These are phyloP conservation scores for Malassezia dermatis DNA, from an alignment of 1,284 basidiomycete genomes.

Conservation along the genomic window DNA sequence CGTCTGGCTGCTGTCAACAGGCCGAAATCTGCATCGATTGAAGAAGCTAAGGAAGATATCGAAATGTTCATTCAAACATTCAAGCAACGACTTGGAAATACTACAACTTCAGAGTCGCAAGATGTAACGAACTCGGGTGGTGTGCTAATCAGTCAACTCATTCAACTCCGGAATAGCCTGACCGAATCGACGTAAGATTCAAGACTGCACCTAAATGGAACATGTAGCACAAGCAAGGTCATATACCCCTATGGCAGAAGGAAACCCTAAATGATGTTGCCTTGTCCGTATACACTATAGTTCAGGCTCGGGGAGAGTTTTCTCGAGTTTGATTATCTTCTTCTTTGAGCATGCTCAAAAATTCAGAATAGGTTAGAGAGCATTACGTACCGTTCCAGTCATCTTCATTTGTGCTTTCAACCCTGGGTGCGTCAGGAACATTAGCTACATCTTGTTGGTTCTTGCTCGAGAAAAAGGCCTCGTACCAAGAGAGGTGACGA, in stretches of 20 bases:
- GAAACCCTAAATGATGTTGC: neutral
- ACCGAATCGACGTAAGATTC: neutral
- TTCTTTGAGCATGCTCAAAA: constrained; percentile 6
- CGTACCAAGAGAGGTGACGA: constrained; percentile 12
- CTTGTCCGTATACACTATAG: neutral
- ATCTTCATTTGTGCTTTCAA: neutral
- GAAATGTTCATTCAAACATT: constrained; percentile 7
- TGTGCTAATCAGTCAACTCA: constrained; percentile 13
- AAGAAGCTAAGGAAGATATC: constrained; percentile 5
- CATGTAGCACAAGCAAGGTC: neutral
- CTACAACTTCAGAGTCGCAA: neutral
- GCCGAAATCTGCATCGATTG: neutral
- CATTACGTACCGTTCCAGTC: neutral
- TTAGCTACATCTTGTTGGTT: neutral
- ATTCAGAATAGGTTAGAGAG: neutral
- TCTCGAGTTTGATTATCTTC: neutral
- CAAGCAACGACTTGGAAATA: constrained; percentile 6
- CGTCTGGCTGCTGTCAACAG: neutral
- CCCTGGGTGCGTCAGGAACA: neutral
- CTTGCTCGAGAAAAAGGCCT: constrained; percentile 12
- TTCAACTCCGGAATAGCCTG: constrained; percentile 12
- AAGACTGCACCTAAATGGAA: neutral
- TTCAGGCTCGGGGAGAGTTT: neutral
- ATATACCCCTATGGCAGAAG: neutral
- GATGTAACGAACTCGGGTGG: constrained; percentile 13